Base-by-base conservation (phyloP, 768 basidiomycete genomes). In the Sistotremastrum suecicum region DNA sequence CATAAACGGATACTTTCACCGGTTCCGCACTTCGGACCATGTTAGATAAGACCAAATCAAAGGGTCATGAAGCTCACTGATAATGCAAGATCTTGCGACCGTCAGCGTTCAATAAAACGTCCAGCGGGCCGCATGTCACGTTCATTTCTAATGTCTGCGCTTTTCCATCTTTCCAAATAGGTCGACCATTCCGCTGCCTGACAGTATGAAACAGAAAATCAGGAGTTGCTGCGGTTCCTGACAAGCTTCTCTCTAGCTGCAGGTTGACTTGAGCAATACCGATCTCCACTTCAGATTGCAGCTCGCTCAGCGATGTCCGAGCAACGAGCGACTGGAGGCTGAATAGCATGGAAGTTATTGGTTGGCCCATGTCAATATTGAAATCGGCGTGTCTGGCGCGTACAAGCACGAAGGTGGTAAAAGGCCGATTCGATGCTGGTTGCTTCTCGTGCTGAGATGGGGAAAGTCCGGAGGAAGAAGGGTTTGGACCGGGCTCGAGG, bases 341-440 rank as follows among this genome's bases (percentile, higher is more conserved):
- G 30, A 95, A 65, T 31, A 72, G 74, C 41, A 84, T 65, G 31
- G 68, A 70, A 46, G 81, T 80, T 53, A 97, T 91, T 1, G 84
- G 83, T 55, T 86, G 83, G 5, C 88, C 88, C 30, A 97, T 74
- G 56, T 95, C 86, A 5, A 85, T 73, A 41, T 80, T 76, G 36
- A 95, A 65, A 33, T 74, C 72, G 45, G 91, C 75, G 41, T 71
- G 72, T 20, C 87, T 76, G 41, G 91, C 67, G 34, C 83, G 79
- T 45, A 90, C 54, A 9, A 91, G 65, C 29, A 87, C 58, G 1
- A 71, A 63, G 5, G 78, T 84, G 3, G 69, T 75, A 42, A 89
- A 65, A 7, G 67, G 68, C 51, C 69, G 69, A 42, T 61, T 63
- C 39, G 49, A 28, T 8, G 32, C 29, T 34, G 35, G 53, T 48